Conservation (phyloP, 805 yeast species). For the Yarrowia osloensis region DNA sequence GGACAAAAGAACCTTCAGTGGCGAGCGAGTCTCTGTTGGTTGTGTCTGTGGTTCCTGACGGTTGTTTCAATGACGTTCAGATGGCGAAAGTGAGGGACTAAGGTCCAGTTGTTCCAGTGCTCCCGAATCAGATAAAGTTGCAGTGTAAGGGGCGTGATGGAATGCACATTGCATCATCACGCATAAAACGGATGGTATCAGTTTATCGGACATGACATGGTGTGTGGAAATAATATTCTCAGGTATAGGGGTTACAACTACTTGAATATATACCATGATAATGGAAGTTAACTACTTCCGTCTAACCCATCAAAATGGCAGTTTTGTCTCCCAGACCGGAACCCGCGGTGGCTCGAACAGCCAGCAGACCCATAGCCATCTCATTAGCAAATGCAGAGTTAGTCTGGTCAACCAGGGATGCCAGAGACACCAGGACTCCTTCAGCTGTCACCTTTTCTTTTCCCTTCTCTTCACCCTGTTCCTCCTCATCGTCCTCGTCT, state of each 20-base stretch:
- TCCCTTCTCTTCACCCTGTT: not conserved
- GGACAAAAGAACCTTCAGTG: not conserved
- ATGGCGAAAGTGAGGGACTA: not conserved
- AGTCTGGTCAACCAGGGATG: not conserved
- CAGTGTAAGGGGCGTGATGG: not conserved
- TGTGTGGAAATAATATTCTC: too few relatives aligned
- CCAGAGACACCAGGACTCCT: not conserved
- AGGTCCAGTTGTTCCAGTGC: not conserved
- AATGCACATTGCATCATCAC: constrained; percentile 2
- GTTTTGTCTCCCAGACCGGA: not conserved
- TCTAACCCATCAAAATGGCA: not conserved
- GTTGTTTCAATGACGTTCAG: not conserved
- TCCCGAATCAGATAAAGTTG: constrained; percentile 15
- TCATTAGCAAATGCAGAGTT: constrained; percentile 9
- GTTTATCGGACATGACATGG: not conserved
- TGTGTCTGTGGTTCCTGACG: not conserved
- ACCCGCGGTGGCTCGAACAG: not conserved
- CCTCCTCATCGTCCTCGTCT: not conserved
- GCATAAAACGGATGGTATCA: not conserved
- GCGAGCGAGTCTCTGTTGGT: not conserved
- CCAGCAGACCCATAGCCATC: not conserved
- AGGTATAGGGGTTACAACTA: too few relatives aligned
- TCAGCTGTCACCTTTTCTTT: not conserved
- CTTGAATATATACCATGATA: too few relatives aligned
- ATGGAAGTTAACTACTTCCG: too few relatives aligned